phyloP scores from a whole-genome alignment of 805 yeast species.

The Zygotorulaspora sp. region DNA sequence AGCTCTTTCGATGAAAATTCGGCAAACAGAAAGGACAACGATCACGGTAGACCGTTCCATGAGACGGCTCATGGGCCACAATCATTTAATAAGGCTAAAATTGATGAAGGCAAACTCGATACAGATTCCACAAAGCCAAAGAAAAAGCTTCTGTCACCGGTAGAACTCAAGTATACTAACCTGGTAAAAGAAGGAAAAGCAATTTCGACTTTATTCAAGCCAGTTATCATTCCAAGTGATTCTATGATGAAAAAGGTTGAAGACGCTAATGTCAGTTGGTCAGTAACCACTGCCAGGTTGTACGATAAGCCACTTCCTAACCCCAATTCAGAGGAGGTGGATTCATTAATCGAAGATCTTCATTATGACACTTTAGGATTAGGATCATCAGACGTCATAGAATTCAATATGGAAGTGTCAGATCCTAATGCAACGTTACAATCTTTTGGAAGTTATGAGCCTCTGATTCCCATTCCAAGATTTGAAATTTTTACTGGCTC shows the following conservation, averaged over 20 bases:
- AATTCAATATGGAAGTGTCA: conserved; percentile 2
- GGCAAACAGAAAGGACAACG: background rate
- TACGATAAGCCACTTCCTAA: conserved; percentile 26
- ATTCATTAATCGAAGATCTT: conserved; percentile 13
- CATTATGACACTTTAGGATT: conserved; percentile 8
- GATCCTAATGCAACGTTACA: conserved; percentile 2
- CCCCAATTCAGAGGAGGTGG: conserved; percentile 11
- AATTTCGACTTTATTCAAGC: conserved; percentile 8
- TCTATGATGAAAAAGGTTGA: conserved; percentile 15
- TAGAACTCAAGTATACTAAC: conserved; percentile 18
- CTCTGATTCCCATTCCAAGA: conserved; percentile 10
- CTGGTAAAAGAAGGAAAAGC: conserved; percentile 3
- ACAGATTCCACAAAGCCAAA: conserved; percentile 10
- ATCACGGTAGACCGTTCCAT: background rate
- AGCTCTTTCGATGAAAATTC: conserved; percentile 17
- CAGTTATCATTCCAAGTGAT: conserved; percentile 10
- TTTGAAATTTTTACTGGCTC: conserved; percentile 5
- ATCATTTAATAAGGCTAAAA: background rate
- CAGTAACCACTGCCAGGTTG: conserved; percentile 18
- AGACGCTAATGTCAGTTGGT: conserved; percentile 25
- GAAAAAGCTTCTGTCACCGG: conserved; percentile 22
- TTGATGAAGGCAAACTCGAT: conserved; percentile 2
- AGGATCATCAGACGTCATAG: conserved; percentile 4
- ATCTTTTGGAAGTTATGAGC: conserved; percentile 2
- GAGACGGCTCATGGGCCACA: background rate